A percentile compares a stretch with the other conserved stretches of the same genome.
Evolutionary conservation across 116 monocot species (phyloP).

Genomic region (Iris pallida): DNA sequence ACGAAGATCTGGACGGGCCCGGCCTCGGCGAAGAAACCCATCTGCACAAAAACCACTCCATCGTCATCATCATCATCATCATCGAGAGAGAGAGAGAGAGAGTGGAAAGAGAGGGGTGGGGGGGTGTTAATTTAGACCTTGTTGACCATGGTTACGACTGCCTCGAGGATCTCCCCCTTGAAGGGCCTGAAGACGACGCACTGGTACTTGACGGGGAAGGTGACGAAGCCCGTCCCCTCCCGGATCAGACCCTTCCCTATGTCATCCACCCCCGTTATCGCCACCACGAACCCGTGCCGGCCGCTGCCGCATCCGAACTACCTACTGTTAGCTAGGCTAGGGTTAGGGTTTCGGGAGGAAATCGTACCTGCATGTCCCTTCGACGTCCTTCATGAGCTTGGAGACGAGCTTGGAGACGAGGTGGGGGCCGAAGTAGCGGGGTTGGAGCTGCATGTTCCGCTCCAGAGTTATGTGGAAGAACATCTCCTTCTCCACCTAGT

Average conservation of each 20-base stretch:
- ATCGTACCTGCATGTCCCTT: conserved; percentile 89
- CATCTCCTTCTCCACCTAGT: too few relatives aligned
- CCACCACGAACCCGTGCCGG: conserved; percentile 90
- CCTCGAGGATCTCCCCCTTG: conserved; percentile 89
- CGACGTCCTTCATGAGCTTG: conserved; percentile 96
- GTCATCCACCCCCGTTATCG: conserved; percentile 79
- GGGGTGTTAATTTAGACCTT: too few relatives aligned
- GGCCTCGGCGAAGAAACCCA: conserved; percentile 98
- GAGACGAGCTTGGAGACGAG: conserved; percentile 78
- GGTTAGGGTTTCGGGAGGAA: conserved; percentile 7
- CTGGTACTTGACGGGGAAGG: conserved; percentile 99
- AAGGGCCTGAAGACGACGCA: conserved; percentile 94
- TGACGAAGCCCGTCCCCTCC: conserved; percentile 93
- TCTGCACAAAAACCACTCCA: too few relatives aligned
- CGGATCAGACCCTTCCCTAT: conserved; percentile 89
- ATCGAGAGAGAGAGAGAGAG: too few relatives aligned
- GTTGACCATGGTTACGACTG: conserved; percentile 93
- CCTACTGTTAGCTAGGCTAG: conserved; percentile 11
- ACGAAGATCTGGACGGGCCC: conserved; percentile 97
- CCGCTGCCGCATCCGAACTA: conserved; percentile 38
- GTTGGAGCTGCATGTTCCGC: conserved; percentile 94
- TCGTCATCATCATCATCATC: too few relatives aligned
- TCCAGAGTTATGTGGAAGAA: conserved; percentile 91
- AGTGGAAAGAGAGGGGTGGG: too few relatives aligned
- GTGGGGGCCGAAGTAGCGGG: conserved; percentile 95